Conservation (phyloP, 2,329 filamentous ascomycete species). For the Nemania abortiva region DNA sequence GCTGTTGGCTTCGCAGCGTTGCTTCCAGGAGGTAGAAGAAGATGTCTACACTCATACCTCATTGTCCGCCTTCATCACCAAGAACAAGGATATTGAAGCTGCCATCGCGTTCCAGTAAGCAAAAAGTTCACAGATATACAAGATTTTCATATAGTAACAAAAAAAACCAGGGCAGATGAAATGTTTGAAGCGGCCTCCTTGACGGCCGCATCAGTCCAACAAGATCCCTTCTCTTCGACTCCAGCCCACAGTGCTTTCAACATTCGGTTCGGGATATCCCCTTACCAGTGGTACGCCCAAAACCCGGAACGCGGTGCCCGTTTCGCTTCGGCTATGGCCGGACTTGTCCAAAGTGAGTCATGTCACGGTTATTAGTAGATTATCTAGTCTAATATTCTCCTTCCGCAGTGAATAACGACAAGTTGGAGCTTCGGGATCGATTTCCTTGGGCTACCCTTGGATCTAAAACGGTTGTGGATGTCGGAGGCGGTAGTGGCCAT, state of each 20-base stretch:
- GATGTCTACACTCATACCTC: conserved; percentile 33
- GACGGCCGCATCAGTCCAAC: conserved; percentile 23
- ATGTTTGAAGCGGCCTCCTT: conserved; percentile 35
- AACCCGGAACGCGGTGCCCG: conserved; percentile 30
- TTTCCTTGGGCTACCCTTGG: conserved; percentile 41
- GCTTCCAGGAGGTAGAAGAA: conserved; percentile 34
- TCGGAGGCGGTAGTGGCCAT: conserved; percentile 47
- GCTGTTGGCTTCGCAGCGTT: conserved; percentile 29
- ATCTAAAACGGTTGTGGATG: conserved; percentile 43
- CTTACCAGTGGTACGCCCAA: conserved; percentile 29
- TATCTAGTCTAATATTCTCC: neutral
- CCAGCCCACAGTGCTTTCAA: conserved; percentile 29
- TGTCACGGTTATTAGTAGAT: too few relatives aligned
- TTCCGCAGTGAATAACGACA: conserved; percentile 31
- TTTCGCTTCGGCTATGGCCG: conserved; percentile 36
- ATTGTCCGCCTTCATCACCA: conserved; percentile 30
- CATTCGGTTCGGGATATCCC: conserved; percentile 29
- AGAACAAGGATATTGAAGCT: conserved; percentile 29
- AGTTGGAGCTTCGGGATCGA: conserved; percentile 33
- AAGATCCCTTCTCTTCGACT: conserved; percentile 19
- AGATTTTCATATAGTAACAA: neutral
- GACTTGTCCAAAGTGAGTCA: conserved; percentile 33
- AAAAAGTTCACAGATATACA: neutral
- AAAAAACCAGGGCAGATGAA: conserved; percentile 24
- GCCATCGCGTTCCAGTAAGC: conserved; percentile 25